Percentiles rank a stretch among this genome's conserved stretches.
phyloP scores from a whole-genome alignment of 441 rosid species.

The Oxalis stricta region DNA sequence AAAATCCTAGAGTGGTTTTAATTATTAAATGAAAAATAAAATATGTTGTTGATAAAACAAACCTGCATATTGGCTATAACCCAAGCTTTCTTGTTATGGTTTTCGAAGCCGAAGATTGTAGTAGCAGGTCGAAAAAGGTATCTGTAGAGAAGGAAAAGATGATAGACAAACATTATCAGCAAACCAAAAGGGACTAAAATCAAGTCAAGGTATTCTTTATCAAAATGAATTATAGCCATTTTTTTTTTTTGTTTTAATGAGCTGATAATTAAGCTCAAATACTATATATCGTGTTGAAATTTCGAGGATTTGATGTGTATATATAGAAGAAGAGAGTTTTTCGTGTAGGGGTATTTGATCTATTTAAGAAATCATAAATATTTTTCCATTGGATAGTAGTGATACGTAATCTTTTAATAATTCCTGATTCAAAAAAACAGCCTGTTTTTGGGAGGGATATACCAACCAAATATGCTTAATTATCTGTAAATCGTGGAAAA shows the following conservation, averaged over 20 bases:
- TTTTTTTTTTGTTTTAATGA: neutral
- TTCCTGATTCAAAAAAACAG: too few species aligned
- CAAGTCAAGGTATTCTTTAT: conserved; percentile 44
- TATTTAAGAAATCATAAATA: neutral
- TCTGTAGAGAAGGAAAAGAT: conserved; percentile 47
- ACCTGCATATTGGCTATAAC: conserved; percentile 49
- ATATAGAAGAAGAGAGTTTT: neutral
- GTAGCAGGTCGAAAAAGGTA: conserved; percentile 49
- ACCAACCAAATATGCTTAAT: too few species aligned
- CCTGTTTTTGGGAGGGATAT: too few species aligned
- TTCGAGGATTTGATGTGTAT: neutral
- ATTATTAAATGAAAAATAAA: neutral
- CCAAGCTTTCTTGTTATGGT: conserved; percentile 58
- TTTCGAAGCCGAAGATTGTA: conserved; percentile 53
- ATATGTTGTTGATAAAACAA: neutral
- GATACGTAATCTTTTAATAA: too few species aligned
- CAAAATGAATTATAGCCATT: conserved; percentile 21
- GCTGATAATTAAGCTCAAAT: neutral
- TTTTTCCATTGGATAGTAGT: neutral
- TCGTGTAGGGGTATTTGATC: neutral
- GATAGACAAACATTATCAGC: conserved; percentile 42
- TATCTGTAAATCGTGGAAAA: too few species aligned
- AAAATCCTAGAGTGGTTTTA: neutral
- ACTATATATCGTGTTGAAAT: neutral
- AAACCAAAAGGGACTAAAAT: conserved; percentile 49